phyloP scores from a whole-genome alignment of 1,284 basidiomycete genomes.

The Cerrena zonata region DNA sequence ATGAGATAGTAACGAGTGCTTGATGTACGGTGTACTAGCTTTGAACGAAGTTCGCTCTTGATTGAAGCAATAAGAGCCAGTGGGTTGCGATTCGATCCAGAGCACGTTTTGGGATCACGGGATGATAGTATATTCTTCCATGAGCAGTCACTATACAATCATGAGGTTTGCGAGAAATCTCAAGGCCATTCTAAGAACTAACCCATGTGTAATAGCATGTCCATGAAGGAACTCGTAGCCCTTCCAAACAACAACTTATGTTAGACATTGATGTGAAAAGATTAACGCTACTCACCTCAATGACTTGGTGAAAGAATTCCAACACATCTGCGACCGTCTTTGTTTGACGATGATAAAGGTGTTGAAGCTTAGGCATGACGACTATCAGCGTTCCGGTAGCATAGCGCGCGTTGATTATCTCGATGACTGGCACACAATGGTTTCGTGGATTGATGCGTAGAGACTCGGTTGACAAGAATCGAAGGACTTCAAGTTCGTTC shows the following conservation, averaged over 20 bases:
- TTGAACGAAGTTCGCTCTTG: conserved; percentile 20
- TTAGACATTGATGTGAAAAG: too few species aligned
- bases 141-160: conserved; percentile 33
- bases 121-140: conserved; percentile 35
- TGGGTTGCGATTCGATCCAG: too few species aligned
- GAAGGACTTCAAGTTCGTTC: not conserved
- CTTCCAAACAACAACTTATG: too few species aligned
- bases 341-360: not conserved
- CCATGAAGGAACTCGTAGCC: conserved; percentile 16
- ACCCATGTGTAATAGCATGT: conserved; percentile 12
- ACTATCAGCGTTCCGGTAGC: not conserved
- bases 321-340: not conserved
- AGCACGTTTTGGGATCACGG: conserved; percentile 27
- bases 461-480: not conserved
- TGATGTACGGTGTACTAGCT: conserved; percentile 24
- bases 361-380: not conserved
- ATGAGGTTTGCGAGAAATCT: not conserved
- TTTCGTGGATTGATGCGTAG: not conserved
- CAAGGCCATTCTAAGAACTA: too few species aligned
- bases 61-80: too few species aligned
- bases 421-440: conserved; percentile 1
- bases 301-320: conserved; percentile 1
- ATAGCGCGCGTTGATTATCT: conserved; percentile 3
- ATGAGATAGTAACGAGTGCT: conserved; percentile 28
- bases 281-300: conserved; percentile 2